Base-by-base conservation (phyloP, 768 basidiomycete genomes). In the Boletus edulis region DNA sequence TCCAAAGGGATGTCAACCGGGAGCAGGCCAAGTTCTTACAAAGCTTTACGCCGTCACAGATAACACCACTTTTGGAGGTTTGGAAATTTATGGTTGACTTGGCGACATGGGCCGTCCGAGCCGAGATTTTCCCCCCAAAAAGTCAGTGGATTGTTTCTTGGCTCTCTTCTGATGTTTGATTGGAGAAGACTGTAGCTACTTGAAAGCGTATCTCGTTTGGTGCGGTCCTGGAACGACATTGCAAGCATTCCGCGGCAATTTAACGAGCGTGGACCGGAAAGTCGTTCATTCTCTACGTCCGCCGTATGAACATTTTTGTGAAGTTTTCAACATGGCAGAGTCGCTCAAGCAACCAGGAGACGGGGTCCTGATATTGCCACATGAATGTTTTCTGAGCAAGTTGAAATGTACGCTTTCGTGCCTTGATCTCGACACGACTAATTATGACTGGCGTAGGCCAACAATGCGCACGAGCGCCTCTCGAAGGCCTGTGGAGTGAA, bases 191-290 rank as follows among this genome's bases (percentile, higher is more conserved):
- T 5, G 32, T 31, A n/a, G 31, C 13, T 51, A 46, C 11, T 18
- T 63, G 20, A 29, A 38, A 55, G 49, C 41, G 3, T 63, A 59
- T 40, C 51, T 62, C 8, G 39, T 48, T n/a, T 59, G 61, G 61
- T 62, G 57, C 0, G 61, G 61, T 7, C 57, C 61, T 1, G 13
- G 10, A 1, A 43, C 32, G 7, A 62, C 46, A 10, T 27, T 59
- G 20, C 53, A 31, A 18, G 61, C 61, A 12, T 62, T 63, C 17
- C 51, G 31, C 31, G 61, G 54, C 12, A 39, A 59, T 18, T 11
- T 55, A 37, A 42, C 29, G 10, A 43, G n/a, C 15, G 17, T 59
- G 3, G 61, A 59, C 31, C 51, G 37, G 17, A 62, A 59, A 42
- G 17, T 55, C 13, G 48, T 59, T 17, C 51, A 47, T 38, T 35